phyloP scores from a whole-genome alignment of 371 early-diverging fungal genomes.

The Rhizopus delemar region DNA sequence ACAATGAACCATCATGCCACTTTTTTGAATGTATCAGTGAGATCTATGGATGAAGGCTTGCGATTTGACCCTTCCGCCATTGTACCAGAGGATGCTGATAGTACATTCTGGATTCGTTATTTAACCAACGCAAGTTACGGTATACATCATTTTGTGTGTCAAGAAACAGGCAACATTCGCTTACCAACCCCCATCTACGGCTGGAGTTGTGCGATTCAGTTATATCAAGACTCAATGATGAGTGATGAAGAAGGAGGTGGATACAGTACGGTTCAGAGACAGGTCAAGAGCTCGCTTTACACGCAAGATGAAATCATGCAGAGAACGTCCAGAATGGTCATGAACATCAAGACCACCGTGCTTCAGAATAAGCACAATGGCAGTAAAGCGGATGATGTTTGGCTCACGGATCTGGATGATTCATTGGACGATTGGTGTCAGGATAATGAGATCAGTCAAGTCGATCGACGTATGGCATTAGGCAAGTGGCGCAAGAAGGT shows the following conservation, averaged over 20 bases:
- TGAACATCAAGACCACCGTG: constrained; percentile 32
- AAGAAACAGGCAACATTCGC: constrained; percentile 31
- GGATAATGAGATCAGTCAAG: constrained; percentile 28
- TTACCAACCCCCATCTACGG: constrained; percentile 37
- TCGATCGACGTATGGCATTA: constrained; percentile 33
- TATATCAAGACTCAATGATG: not conserved
- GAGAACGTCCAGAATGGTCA: constrained; percentile 43
- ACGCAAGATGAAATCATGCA: constrained; percentile 36
- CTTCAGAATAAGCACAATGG: constrained; percentile 13
- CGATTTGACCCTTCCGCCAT: constrained; percentile 31
- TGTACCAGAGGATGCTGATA: constrained; percentile 39
- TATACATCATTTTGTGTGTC: constrained; percentile 48
- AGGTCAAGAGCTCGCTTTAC: constrained; percentile 39
- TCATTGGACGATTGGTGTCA: constrained; percentile 52
- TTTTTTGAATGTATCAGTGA: constrained; percentile 11
- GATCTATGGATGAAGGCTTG: constrained; percentile 1
- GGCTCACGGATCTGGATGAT: constrained; percentile 51
- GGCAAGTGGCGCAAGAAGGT: constrained; percentile 53
- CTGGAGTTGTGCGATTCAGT: constrained; percentile 42
- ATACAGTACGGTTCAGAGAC: constrained; percentile 18
- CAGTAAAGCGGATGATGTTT: constrained; percentile 33
- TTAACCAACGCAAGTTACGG: constrained; percentile 49
- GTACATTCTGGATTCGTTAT: constrained; percentile 46
- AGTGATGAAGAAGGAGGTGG: constrained; percentile 4
- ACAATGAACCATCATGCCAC: constrained; percentile 3